These are phyloP conservation scores for Verticillium alfalfae DNA, from an alignment of 2,329 filamentous ascomycete genomes.

Conservation along the genomic window DNA sequence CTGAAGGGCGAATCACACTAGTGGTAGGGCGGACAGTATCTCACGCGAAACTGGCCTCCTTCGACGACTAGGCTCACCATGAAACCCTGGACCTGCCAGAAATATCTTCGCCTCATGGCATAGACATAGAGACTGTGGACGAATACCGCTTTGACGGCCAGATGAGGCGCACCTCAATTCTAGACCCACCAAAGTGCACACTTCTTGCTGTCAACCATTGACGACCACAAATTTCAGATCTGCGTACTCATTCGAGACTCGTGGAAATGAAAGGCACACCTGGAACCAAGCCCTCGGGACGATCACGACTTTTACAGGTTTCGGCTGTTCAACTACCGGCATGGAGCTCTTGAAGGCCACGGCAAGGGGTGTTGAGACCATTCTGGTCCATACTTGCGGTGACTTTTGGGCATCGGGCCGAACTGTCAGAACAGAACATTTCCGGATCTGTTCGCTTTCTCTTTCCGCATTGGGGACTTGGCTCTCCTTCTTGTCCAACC, in stretches of 20 bases:
- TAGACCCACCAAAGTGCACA: too few species aligned
- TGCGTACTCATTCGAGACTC: not conserved
- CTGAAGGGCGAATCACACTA: too few species aligned
- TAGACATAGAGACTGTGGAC: too few species aligned
- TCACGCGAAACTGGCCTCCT: too few species aligned
- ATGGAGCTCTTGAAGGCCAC: slow-evolving; percentile 1
- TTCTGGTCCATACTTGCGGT: not conserved
- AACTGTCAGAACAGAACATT: slow-evolving; percentile 9
- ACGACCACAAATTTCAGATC: too few species aligned
- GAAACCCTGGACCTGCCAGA: too few species aligned
- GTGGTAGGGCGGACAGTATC: too few species aligned
- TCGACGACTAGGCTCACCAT: too few species aligned
- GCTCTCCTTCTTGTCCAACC: not conserved
- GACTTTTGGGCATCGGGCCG: slow-evolving; percentile 16
- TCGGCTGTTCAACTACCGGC: slow-evolving; percentile 6
- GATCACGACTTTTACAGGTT: slow-evolving; percentile 8
- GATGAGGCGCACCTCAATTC: too few species aligned
- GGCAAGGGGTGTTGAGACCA: not conserved
- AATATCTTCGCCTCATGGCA: too few species aligned
- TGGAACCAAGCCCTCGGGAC: slow-evolving; percentile 6
- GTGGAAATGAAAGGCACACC: not conserved
- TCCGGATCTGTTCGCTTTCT: slow-evolving; percentile 14
- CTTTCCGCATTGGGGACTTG: not conserved
- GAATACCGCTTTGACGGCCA: too few species aligned
- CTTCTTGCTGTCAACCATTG: too few species aligned